Conservation (phyloP, 768 basidiomycete genomes). For the Panaeolus papilionaceus region DNA sequence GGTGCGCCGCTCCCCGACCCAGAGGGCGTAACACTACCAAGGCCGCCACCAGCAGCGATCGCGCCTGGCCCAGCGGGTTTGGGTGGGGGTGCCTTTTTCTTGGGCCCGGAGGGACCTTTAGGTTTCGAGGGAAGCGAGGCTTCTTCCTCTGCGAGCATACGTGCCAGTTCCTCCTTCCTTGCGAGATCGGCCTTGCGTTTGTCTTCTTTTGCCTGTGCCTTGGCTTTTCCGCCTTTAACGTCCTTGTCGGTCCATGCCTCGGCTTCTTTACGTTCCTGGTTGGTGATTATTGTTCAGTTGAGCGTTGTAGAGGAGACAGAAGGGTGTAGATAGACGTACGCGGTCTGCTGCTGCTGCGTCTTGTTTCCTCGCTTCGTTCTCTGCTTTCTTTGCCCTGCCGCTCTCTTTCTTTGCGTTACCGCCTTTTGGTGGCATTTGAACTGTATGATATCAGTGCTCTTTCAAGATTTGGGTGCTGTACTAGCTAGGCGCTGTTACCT, state of each 20-base stretch:
- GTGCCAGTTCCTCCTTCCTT: slow-evolving; percentile 86
- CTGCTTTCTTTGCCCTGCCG: slow-evolving; percentile 90
- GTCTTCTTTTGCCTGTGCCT: slow-evolving; percentile 77
- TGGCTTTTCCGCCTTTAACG: slow-evolving; percentile 64
- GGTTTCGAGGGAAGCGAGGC: slow-evolving; percentile 62
- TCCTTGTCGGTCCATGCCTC: slow-evolving; percentile 69
- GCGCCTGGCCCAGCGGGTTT: slow-evolving; percentile 87
- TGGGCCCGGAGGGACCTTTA: slow-evolving; percentile 64
- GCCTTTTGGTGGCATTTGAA: slow-evolving; percentile 83
- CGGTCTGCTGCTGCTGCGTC: slow-evolving; percentile 64
- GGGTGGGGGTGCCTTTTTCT: slow-evolving; percentile 54
- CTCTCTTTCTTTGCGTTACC: slow-evolving; percentile 92
- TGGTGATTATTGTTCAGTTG: not conserved
- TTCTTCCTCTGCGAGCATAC: slow-evolving; percentile 90
- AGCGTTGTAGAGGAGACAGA: slow-evolving; percentile 12
- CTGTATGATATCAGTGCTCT: not conserved
- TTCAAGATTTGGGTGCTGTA: not conserved
- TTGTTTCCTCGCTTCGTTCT: slow-evolving; percentile 86
- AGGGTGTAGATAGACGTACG: slow-evolving; percentile 41
- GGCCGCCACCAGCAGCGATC: slow-evolving; percentile 74
- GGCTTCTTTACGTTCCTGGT: slow-evolving; percentile 75
- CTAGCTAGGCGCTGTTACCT: not conserved
- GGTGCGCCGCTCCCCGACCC: slow-evolving; percentile 37
- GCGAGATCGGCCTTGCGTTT: slow-evolving; percentile 83
- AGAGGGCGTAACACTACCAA: slow-evolving; percentile 34